These are phyloP conservation scores for Trebouxia sp. DNA, from an alignment of 139 green algal genomes.

Conservation along the genomic window DNA sequence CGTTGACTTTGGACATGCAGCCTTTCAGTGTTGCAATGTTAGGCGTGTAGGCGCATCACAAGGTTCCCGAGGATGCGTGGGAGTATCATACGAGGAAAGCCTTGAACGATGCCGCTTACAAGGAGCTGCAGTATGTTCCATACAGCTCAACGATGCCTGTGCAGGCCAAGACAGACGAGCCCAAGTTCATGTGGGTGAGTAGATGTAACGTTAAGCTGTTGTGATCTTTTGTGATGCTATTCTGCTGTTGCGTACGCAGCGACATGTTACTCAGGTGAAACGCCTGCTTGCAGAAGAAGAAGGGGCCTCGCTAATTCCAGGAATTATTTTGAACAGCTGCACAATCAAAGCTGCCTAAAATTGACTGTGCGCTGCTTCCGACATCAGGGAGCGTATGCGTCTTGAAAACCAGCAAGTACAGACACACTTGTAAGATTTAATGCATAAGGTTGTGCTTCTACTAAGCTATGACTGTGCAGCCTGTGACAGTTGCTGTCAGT, in stretches of 20 bases:
- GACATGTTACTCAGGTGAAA: not conserved
- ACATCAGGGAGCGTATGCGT: too few relatives aligned
- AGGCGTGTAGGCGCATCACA: conserved; percentile 43
- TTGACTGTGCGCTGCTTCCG: too few relatives aligned
- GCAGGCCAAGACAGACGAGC: conserved; percentile 47
- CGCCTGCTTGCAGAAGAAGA: conserved; percentile 35
- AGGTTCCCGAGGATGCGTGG: conserved; percentile 66
- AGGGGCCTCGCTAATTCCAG: conserved; percentile 10
- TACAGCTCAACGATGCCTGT: conserved; percentile 78
- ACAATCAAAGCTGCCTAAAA: too few relatives aligned
- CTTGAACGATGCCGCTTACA: conserved; percentile 75
- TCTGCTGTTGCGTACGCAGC: too few relatives aligned
- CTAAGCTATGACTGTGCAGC: too few relatives aligned
- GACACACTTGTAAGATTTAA: too few relatives aligned
- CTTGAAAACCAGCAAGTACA: too few relatives aligned
- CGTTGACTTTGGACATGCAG: too few relatives aligned
- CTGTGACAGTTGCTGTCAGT: too few relatives aligned
- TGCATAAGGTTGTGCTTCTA: too few relatives aligned
- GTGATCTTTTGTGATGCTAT: too few relatives aligned
- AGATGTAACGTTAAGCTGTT: too few relatives aligned
- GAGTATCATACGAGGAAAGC: conserved; percentile 74
- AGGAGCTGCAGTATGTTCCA: conserved; percentile 63
- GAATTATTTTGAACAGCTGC: not conserved
- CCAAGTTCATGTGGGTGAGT: conserved; percentile 66
- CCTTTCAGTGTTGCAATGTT: not conserved